phyloP scores from a whole-genome alignment of 2,329 filamentous ascomycete species.

The Cladophialophora carrionii region DNA sequence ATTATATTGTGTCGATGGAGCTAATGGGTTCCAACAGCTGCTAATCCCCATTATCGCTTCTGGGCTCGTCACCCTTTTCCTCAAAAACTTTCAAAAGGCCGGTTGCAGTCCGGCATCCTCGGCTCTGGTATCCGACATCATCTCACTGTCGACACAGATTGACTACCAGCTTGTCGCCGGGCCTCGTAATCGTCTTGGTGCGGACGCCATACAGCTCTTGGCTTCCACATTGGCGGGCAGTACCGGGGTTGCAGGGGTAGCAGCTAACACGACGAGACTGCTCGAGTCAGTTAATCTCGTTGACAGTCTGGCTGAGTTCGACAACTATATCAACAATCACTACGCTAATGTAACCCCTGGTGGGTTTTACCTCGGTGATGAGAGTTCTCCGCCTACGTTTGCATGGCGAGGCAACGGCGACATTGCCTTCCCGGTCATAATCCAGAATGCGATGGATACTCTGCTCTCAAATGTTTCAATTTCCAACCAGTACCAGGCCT shows the following conservation, averaged over 20 bases:
- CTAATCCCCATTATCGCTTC: slow-evolving; percentile 78
- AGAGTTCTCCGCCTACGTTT: slow-evolving; percentile 63
- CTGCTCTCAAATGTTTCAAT: slow-evolving; percentile 70
- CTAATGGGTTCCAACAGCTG: slow-evolving; percentile 44
- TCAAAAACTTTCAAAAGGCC: slow-evolving; percentile 60
- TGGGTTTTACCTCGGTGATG: slow-evolving; percentile 75
- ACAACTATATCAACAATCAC: slow-evolving; percentile 63
- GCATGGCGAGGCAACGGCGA: slow-evolving; percentile 70
- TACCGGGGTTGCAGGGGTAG: slow-evolving; percentile 40
- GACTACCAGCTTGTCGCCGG: slow-evolving; percentile 46
- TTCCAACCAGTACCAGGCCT: slow-evolving; percentile 70
- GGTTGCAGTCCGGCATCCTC: slow-evolving; percentile 58
- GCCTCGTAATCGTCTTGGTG: slow-evolving; percentile 42
- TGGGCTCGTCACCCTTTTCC: slow-evolving; percentile 75
- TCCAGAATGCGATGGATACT: slow-evolving; percentile 68
- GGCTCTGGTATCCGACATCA: slow-evolving; percentile 39
- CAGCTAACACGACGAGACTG: slow-evolving; percentile 44
- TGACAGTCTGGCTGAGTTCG: slow-evolving; percentile 69
- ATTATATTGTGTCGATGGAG: background rate
- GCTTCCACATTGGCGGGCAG: slow-evolving; percentile 38
- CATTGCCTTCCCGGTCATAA: slow-evolving; percentile 56
- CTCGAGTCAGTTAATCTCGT: slow-evolving; percentile 55
- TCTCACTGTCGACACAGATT: slow-evolving; percentile 41
- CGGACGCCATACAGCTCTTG: slow-evolving; percentile 34
- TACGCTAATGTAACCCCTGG: slow-evolving; percentile 73